Evolutionary conservation across 129 eudicot genomes (phyloP), one percentile per base, ranked within the genome.

Genomic region (Saposhnikovia divaricata): DNA sequence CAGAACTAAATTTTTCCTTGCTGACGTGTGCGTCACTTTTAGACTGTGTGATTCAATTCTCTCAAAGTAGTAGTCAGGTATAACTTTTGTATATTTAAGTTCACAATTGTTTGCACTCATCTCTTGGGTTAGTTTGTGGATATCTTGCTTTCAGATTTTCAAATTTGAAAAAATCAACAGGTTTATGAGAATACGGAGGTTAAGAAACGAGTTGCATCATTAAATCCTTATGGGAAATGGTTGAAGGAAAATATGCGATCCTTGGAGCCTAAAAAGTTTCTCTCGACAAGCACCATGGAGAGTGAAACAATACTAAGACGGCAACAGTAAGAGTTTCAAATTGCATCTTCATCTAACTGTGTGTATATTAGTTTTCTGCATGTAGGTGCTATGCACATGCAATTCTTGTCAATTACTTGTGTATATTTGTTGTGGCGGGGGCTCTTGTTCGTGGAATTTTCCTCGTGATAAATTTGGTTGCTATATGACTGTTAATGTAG

Each of bases 151-250:
- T n/a, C 44, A 44, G 77, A 77, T 25, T 75, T 80, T 74, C 19
- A 83, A 63, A 45, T 46, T 46, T 6, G n/a, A 74, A 74, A 46
- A 74, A 43, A 10, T 47, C 1, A 34, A 79, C 90, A 95, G 98
- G 99, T 96, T 70, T 96, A 82, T 80, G 99, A 96, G 83, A 96
- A 96, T 85, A 92, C 99, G 9, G 99, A 96, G 88, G 99, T 96
- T 73, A 96, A 96, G 85, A 96, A 88, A 76, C 87, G 90, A 85
- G 95, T 96, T 78, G 98, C 99, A 63, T 87, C 85, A 71, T 82
- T 88, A 13, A 81, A 82, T 82, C 98, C 98, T 74, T 96, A 92
- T 27, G 99, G 98, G 44, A 88, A 90, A 79, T 96, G 99, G 99
- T 77, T 96, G 44, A 84, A 85, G 57, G 99, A 96, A 84, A 92